Base-by-base conservation (phyloP, 2,329 filamentous ascomycete genomes). In the Fusarium transvaalense region DNA sequence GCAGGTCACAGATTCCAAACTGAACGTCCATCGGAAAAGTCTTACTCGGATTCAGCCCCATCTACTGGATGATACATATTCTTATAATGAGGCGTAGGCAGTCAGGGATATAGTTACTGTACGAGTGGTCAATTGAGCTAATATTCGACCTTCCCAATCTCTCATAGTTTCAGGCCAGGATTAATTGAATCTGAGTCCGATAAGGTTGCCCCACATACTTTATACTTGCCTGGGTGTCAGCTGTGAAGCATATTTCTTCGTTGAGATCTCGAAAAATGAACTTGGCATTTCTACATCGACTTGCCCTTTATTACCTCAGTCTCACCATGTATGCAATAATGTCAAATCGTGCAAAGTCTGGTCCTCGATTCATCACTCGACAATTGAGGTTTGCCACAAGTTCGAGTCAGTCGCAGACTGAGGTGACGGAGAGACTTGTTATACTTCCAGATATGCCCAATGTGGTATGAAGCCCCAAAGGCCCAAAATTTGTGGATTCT, bases 361-460 rank as follows among this genome's bases (percentile, higher is more conserved):
- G 21, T 10, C 8, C 29, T 15, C 6, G 34, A 19, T 9, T 9
- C 25, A 4, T 39, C 9, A 17, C 47, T 39, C 47, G 12, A 39
- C 47, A 51, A 13, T 29, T 39, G 25, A 38, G 47, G 19, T 39
- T 8, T 17, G 6, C 6, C 15, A 38, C 47, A 39, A 23, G 17
- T 19, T 38, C 47, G 5, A 39, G 47, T 12, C 47, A 29, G 6
- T 21, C 35, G 25, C 35, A 38, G 4, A 6, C 25, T 39, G 17
- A 38, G 23, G 17, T 25, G 3, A 29, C 10, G 3, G 45, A 55
- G 13, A 46, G 52, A 23, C 41, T 55, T 19, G 52, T 55, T 19
- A 55, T 55, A 21, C 41, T 55, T 19, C 52, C 52, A 10, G 52
- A 55, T 37, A 55, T 45, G 52, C 41, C 52, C 23, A 38, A 55